A percentile compares a stretch with the other conserved stretches of the same genome.
phyloP scores from a whole-genome alignment of 352 stramenopile genomes.

The Phytopythium delawarense region DNA sequence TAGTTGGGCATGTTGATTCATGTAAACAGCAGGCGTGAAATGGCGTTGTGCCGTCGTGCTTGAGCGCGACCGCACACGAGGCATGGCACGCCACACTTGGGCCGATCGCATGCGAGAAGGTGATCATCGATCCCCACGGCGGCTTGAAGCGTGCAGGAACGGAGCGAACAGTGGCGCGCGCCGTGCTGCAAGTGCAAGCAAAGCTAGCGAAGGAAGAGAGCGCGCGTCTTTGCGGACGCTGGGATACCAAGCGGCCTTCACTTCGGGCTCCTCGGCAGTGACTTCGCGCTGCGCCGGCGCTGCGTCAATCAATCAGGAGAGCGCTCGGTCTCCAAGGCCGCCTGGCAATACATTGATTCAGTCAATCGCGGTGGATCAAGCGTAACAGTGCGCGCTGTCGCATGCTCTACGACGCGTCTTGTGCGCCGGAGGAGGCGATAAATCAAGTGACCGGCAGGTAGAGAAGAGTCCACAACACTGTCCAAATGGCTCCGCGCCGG shows the following conservation, averaged over 20 bases:
- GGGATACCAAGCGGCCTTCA: neutral
- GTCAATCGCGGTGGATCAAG: constrained; percentile 3
- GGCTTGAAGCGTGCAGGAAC: neutral
- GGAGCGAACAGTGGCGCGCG: neutral
- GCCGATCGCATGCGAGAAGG: neutral
- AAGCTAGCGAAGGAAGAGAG: neutral
- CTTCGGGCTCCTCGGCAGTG: no score
- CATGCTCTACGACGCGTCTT: neutral
- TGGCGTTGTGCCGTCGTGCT: no score
- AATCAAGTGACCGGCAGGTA: neutral
- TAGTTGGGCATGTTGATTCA: no score
- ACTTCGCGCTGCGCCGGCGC: no score
- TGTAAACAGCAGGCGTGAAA: no score
- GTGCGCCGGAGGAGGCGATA: neutral
- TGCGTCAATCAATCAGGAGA: no score
- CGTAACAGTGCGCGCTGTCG: neutral
- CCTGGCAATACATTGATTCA: neutral
- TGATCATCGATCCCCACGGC: neutral
- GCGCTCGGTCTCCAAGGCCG: neutral
- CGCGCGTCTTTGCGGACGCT: constrained; percentile 1
- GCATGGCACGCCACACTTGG: no score
- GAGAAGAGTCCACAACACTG: neutral
- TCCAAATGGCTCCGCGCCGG: neutral
- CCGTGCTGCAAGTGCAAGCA: neutral
- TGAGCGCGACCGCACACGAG: no score